These are phyloP conservation scores for Kickxella alabastrina DNA, from an alignment of 192 early-diverging fungal genomes.

Conservation along the genomic window DNA sequence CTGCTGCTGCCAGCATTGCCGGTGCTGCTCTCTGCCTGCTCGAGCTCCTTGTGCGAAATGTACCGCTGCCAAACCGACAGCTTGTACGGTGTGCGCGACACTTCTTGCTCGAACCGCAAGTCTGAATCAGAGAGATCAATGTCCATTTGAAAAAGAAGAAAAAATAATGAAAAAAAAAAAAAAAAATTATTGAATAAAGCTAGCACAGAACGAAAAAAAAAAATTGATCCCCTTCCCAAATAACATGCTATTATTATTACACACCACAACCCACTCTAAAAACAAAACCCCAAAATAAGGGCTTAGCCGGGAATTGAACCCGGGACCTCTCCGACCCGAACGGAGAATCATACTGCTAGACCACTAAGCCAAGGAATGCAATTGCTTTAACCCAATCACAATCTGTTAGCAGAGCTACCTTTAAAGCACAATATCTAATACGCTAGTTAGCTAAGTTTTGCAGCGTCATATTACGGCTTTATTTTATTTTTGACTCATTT, in stretches of 20 bases:
- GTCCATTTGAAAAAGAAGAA: background rate
- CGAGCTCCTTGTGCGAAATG: constrained; percentile 81
- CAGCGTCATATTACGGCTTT: too few relatives aligned
- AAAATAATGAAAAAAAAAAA: background rate
- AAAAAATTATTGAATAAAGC: background rate
- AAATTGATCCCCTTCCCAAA: too few relatives aligned
- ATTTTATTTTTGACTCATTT: too few relatives aligned
- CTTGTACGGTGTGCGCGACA: constrained; percentile 62
- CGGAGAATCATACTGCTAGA: constrained; percentile 50
- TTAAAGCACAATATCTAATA: too few relatives aligned
- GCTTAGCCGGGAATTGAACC: constrained; percentile 47
- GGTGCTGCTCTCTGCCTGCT: too few relatives aligned
- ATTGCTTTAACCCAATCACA: too few relatives aligned
- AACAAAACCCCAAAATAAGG: background rate
- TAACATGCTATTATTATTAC: background rate
- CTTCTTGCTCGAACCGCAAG: constrained; percentile 63
- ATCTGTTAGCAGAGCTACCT: too few relatives aligned
- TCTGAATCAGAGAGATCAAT: constrained; percentile 32
- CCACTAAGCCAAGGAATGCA: constrained; percentile 41
- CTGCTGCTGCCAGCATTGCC: too few relatives aligned
- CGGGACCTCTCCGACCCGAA: constrained; percentile 48
- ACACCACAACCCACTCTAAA: background rate
- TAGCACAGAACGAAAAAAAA: background rate
- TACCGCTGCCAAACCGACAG: constrained; percentile 86
- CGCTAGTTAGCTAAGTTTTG: too few relatives aligned